Base-by-base conservation (phyloP, 148 eudicot species). In the Silene uniflora region DNA sequence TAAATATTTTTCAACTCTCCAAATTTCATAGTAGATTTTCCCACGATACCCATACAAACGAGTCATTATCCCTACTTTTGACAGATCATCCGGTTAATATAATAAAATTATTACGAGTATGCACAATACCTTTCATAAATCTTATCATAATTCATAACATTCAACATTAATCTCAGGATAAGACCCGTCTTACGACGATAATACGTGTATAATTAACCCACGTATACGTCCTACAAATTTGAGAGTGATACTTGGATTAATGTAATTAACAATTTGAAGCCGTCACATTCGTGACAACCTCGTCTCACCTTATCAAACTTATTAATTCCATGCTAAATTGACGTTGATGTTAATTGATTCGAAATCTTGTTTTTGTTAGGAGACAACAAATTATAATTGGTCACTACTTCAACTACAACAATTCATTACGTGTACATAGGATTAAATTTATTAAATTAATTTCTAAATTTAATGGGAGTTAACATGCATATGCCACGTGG, bases 301-400 rank as follows among this genome's bases (percentile, higher is more conserved):
- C 44, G 44, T 67, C 71, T 42, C 19, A 67, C 44, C 71, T 67
- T 67, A 24, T 35, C 49, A 67, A 35, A 67, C 24, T 67, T 67
- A 22, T 39, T 67, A 13, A 67, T 35, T 35, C 16, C 52, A 39
- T 67, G 5, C 21, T 67, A 3, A 27, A 25, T 65, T 67, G 65
- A 61, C 64, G 65, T 61, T 61, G 62, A 17, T 71, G 62, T 22
- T 10, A 69, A 6, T 8, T 61, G 23, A 61, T 22, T 61, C 25
- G 3, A 0, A 21, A 7, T 52, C 56, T 67, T 67, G 8, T 11
- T 52, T 52, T 52, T 52, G 17, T 52, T 13, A 5, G 56, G 18
- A 52, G 18, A 52, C 18, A 52, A 52, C 18, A 52, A 52, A 52
- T 12, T 12, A 13, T 16, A 14, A 52, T 52, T 52, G 56, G 56